Evolutionary conservation across 371 early-diverging fungal species (phyloP).

Genomic region (Apophysomyces variabilis): DNA sequence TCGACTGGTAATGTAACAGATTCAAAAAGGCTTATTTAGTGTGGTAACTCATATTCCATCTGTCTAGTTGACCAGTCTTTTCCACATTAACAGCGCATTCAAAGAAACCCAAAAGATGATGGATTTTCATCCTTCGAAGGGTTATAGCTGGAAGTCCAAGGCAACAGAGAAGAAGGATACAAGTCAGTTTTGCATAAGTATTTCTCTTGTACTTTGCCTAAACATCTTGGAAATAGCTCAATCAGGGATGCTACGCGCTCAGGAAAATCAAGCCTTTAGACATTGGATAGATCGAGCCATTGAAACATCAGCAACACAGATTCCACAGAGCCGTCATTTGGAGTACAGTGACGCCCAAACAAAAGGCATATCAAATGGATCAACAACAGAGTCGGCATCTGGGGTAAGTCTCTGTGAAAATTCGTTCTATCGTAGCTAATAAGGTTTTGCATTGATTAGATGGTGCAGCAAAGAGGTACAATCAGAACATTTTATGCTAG

Average conservation of each 20-base stretch:
- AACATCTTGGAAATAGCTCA: conserved; percentile 11
- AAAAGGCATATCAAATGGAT: conserved; percentile 9
- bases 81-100: conserved; percentile 73
- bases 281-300: conserved; percentile 53
- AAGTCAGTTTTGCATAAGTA: neutral
- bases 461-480: neutral
- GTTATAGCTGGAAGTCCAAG: conserved; percentile 74
- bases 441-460: neutral
- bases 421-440: neutral
- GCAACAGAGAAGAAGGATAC: conserved; percentile 8
- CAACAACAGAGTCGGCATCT: neutral
- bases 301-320: conserved; percentile 41
- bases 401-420: neutral
- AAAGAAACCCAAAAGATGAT: conserved; percentile 66
- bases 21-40: neutral
- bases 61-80: conserved; percentile 67
- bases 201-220: neutral
- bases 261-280: conserved; percentile 48
- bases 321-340: conserved; percentile 35
- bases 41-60: neutral
- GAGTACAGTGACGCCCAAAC: conserved; percentile 16
- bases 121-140: conserved; percentile 75
- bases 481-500: neutral
- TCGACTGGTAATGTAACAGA: conserved; percentile 64
- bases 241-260: conserved; percentile 36